These are phyloP conservation scores for Ophidiomyces ophidiicola DNA, from an alignment of 2,329 filamentous ascomycete genomes.

Conservation along the genomic window DNA sequence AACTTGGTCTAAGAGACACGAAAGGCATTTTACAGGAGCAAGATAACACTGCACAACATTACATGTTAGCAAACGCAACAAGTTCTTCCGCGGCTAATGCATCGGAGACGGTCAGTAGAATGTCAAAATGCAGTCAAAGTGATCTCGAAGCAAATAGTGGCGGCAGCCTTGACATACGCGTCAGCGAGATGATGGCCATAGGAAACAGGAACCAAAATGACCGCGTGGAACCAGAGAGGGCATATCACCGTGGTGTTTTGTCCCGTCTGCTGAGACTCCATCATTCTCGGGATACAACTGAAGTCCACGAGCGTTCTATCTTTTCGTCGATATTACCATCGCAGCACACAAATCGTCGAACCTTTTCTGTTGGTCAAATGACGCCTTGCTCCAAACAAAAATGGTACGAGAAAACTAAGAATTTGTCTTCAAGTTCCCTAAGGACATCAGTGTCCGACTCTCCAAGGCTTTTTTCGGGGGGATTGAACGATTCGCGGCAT, in stretches of 20 bases:
- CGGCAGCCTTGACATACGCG: no score
- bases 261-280: conserved; percentile 61
- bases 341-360: conserved; percentile 13
- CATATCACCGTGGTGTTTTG: conserved; percentile 62
- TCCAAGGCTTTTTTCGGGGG: neutral
- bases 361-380: neutral
- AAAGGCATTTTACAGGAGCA: no score
- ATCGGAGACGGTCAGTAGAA: no score
- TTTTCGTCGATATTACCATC: neutral
- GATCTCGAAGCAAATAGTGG: no score
- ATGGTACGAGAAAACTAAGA: conserved; percentile 32
- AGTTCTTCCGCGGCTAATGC: no score
- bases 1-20: no score
- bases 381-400: conserved; percentile 16
- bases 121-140: no score
- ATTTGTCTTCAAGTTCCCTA: conserved; percentile 26
- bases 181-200: no score
- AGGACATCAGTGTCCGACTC: conserved; percentile 16
- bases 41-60: no score
- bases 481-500: conserved; percentile 22
- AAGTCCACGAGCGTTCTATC: conserved; percentile 19
- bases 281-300: conserved; percentile 34
- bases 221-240: conserved; percentile 48
- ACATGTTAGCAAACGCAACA: no score
- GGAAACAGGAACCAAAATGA: conserved; percentile 41